A percentile compares a stretch with the other conserved stretches of the same genome.
Conservation (phyloP, 1,139 yeast genomes). For the Saccharomyces hybrid region DNA sequence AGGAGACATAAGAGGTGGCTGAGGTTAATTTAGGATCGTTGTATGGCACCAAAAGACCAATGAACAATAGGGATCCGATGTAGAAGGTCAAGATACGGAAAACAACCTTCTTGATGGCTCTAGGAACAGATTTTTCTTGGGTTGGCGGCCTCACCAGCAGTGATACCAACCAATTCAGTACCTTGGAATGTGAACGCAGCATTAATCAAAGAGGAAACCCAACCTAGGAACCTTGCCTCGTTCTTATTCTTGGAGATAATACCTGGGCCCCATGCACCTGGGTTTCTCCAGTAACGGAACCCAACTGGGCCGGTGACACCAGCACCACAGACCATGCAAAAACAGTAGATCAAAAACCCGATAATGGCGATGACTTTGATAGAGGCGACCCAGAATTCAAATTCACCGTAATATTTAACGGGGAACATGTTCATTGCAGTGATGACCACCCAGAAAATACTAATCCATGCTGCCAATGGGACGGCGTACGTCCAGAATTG, state of each 20-base stretch:
- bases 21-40: constrained; percentile 41
- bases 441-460: constrained; percentile 54
- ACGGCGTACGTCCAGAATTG: constrained; percentile 67
- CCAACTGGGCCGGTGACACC: constrained; percentile 64
- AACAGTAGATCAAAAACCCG: constrained; percentile 62
- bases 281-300: constrained; percentile 62
- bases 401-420: constrained; percentile 57
- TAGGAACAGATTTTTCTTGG: constrained; percentile 73
- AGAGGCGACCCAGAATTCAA: constrained; percentile 62
- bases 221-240: constrained; percentile 52
- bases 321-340: constrained; percentile 68
- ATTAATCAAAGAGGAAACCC: constrained; percentile 54
- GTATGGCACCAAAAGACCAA: constrained; percentile 69
- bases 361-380: constrained; percentile 62
- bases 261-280: constrained; percentile 55
- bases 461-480: constrained; percentile 63
- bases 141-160: constrained; percentile 72
- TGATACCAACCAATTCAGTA: constrained; percentile 65
- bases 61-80: constrained; percentile 56
- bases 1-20: constrained; percentile 39
- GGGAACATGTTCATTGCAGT: constrained; percentile 50
- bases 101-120: constrained; percentile 69
- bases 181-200: constrained; percentile 78
- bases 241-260: constrained; percentile 36
- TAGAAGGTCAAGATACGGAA: constrained; percentile 70